phyloP scores from a whole-genome alignment of 106 monocot genomes.

The Phalaenopsis equestris region DNA sequence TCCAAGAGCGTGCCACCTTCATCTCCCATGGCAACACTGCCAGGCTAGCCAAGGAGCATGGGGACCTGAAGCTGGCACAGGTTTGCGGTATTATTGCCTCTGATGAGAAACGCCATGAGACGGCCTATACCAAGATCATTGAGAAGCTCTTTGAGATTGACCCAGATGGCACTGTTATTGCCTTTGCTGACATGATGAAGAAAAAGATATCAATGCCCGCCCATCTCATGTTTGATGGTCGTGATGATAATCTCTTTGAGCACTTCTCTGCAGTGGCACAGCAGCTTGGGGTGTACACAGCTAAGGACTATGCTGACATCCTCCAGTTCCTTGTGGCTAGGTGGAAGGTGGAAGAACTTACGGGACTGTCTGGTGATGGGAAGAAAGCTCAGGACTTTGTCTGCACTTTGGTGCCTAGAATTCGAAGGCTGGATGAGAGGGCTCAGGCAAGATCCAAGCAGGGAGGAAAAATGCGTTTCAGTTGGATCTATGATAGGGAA shows the following conservation, averaged over 20 bases:
- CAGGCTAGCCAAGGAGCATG: slow-evolving; percentile 47
- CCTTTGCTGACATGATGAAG: slow-evolving; percentile 59
- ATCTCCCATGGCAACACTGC: slow-evolving; percentile 68
- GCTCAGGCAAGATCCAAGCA: slow-evolving; percentile 18
- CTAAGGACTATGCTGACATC: slow-evolving; percentile 55
- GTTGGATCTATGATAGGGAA: slow-evolving; percentile 23
- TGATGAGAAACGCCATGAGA: slow-evolving; percentile 62
- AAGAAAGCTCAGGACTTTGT: slow-evolving; percentile 29
- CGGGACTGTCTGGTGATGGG: slow-evolving; percentile 26
- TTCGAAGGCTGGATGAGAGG: slow-evolving; percentile 24
- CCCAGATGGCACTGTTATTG: slow-evolving; percentile 42
- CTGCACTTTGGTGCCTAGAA: slow-evolving; percentile 20
- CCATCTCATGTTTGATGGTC: slow-evolving; percentile 52
- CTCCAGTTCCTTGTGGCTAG: slow-evolving; percentile 47
- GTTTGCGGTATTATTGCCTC: slow-evolving; percentile 56
- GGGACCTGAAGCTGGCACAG: slow-evolving; percentile 50
- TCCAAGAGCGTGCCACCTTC: slow-evolving; percentile 61
- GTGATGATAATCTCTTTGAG: slow-evolving; percentile 42
- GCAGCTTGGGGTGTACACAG: slow-evolving; percentile 44
- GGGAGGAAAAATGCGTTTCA: slow-evolving; percentile 10
- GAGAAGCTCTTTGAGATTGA: slow-evolving; percentile 64
- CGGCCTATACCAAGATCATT: slow-evolving; percentile 56
- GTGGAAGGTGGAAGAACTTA: slow-evolving; percentile 39
- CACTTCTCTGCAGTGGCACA: slow-evolving; percentile 49
- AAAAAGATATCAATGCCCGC: slow-evolving; percentile 67